These are phyloP conservation scores for Hirsutella thompsonii DNA, from an alignment of 2,329 filamentous ascomycete species.

Conservation along the genomic window DNA sequence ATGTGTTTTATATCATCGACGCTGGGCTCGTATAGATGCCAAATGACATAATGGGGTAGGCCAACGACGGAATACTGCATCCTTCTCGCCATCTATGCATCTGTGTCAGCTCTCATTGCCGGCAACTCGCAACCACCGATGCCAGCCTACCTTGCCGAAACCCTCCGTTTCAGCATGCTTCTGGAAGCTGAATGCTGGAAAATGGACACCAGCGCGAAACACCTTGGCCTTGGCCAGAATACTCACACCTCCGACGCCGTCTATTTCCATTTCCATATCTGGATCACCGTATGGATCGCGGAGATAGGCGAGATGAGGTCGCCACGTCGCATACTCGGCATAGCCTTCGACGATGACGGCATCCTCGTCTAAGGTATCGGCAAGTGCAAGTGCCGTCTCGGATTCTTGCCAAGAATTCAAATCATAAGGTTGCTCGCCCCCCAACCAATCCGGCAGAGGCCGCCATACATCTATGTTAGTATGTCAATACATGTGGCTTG, in stretches of 20 bases:
- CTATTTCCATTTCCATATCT: conserved; percentile 99
- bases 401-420: conserved; percentile 99
- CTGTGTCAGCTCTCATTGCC: not conserved
- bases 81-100: conserved; percentile 74
- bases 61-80: conserved; percentile 96
- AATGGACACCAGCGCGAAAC: conserved; percentile 90
- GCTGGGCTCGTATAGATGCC: conserved; percentile 99
- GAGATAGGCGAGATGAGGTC: conserved; percentile 90
- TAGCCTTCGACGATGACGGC: conserved; percentile 98
- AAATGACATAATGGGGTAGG: conserved; percentile 94
- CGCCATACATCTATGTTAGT: conserved; percentile 75
- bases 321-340: conserved; percentile 96
- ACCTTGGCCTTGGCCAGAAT: conserved; percentile 94
- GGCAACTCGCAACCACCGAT: too few relatives aligned
- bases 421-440: conserved; percentile 96
- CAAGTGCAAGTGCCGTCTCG: conserved; percentile 84
- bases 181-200: conserved; percentile 96
- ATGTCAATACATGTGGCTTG: conserved; percentile 13
- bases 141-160: conserved; percentile 75
- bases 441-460: conserved; percentile 96
- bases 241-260: conserved; percentile 93
- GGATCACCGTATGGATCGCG: conserved; percentile 94
- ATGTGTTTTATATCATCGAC: conserved; percentile 95
- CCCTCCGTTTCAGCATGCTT: conserved; percentile 98
- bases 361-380: conserved; percentile 92